phyloP scores from a whole-genome alignment of 2,329 filamentous ascomycete genomes.

The Aspergillus sp. region DNA sequence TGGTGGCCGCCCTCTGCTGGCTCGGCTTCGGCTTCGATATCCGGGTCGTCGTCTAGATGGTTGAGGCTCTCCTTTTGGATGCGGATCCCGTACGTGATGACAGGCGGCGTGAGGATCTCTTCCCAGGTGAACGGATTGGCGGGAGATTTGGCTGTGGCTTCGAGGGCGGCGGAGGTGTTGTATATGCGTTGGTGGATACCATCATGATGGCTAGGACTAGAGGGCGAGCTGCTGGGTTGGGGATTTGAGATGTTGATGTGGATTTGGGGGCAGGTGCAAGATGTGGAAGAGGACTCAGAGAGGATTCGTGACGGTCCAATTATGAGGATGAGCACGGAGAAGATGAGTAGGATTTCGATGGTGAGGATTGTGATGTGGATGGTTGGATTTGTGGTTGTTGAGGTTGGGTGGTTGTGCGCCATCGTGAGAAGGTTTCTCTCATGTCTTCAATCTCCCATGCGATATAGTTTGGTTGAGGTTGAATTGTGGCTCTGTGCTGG shows the following conservation, averaged over 20 bases:
- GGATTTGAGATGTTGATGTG: neutral
- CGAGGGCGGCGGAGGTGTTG: neutral
- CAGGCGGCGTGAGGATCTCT: conserved; percentile 6
- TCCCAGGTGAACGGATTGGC: conserved; percentile 2
- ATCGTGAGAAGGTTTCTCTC: neutral
- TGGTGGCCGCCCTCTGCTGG: neutral
- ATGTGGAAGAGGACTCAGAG: neutral
- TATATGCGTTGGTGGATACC: neutral
- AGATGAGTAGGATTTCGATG: conserved; percentile 5
- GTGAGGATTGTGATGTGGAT: conserved; percentile 8
- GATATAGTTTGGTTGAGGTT: too few species aligned
- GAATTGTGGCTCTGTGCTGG: neutral
- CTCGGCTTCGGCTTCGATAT: neutral
- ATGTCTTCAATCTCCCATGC: too few species aligned
- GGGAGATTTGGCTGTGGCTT: neutral
- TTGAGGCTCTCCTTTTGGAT: neutral
- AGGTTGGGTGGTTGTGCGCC: neutral
- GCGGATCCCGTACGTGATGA: conserved; percentile 1
- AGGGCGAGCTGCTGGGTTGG: neutral
- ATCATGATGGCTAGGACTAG: neutral
- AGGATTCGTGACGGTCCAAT: conserved; percentile 1
- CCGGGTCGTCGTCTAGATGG: neutral
- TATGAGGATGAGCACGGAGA: conserved; percentile 7
- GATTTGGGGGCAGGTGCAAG: neutral
- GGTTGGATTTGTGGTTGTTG: neutral